These are phyloP conservation scores for Orychophragmus violaceus DNA, from an alignment of 345 rosid genomes.

Conservation along the genomic window DNA sequence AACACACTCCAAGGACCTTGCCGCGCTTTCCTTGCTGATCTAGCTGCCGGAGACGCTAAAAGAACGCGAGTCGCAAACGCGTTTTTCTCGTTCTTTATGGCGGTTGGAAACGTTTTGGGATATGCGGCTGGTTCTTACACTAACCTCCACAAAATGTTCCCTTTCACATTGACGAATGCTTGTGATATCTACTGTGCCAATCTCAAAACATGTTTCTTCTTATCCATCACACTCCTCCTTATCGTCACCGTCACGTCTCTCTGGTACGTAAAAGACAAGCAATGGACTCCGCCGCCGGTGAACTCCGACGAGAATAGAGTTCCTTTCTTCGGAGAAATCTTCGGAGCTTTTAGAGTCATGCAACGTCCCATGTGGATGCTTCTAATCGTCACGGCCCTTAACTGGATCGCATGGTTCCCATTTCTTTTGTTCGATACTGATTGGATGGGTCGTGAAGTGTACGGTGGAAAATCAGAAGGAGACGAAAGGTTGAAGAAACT, in stretches of 20 bases:
- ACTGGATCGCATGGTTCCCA: slow-evolving; percentile 91
- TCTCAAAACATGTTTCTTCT: slow-evolving; percentile 65
- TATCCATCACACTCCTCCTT: slow-evolving; percentile 47
- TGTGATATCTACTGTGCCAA: slow-evolving; percentile 82
- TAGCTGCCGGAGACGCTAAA: not conserved
- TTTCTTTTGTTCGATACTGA: slow-evolving; percentile 75
- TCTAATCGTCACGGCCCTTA: slow-evolving; percentile 56
- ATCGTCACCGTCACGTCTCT: slow-evolving; percentile 39
- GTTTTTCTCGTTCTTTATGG: not conserved
- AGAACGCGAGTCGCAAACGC: not conserved
- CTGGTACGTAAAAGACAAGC: slow-evolving; percentile 37
- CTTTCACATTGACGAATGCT: slow-evolving; percentile 60
- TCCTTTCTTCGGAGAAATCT: slow-evolving; percentile 35
- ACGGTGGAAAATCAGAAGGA: slow-evolving; percentile 56
- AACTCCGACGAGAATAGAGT: not conserved
- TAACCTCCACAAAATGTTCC: slow-evolving; percentile 44
- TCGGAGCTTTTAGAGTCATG: slow-evolving; percentile 42
- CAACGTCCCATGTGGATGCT: slow-evolving; percentile 65
- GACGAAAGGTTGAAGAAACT: slow-evolving; percentile 7
- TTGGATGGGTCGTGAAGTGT: slow-evolving; percentile 90
- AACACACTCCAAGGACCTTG: not conserved
- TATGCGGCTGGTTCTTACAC: slow-evolving; percentile 68
- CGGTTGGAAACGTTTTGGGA: slow-evolving; percentile 64
- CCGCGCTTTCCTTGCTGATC: not conserved
- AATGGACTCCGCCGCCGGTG: slow-evolving; percentile 15